Evolutionary conservation across 2,329 filamentous ascomycete genomes (phyloP), one percentile per base, ranked within the genome.

Genomic region (Didymella sp.): DNA sequence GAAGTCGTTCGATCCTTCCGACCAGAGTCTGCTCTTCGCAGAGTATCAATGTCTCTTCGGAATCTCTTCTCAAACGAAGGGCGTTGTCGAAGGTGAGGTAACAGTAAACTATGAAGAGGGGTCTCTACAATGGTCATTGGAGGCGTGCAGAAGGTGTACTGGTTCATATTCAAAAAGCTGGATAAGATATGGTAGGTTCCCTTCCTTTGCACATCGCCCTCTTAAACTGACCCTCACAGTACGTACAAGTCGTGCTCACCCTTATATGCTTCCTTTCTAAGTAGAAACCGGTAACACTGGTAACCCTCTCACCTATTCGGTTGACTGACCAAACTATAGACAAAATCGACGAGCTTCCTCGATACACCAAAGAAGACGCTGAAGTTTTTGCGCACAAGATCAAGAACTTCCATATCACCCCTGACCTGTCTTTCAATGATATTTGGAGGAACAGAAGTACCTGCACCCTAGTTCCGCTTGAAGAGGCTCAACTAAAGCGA

Each of bases 401-500:
- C 41, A 62, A 61, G 11, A 50, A 68, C 27, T 59, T 69, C 19
- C 58, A 63, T 3, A 46, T 77, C 12, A 65, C 62, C 1, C 65
- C 67, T 1, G 58, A 58, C 0, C 7, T 75, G 4, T 68, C 51
- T 0, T 78, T 80, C 50, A 62, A 66, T 0, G 68, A 78, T 4
- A 27, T 80, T 1, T 78, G 72, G 70, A 61, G 70, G 9, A 61
- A 55, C 4, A 56, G 65, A 6, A 58, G 28, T 7, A 61, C 51
- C 6, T 67, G 44, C 28, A 67, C 56, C 27, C 60, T 73, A 17
- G 66, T 74, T 2, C 53, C 66, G 44, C 46, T 75, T 8, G 69
- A 77, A 41, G 77, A 79, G 54, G 73, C 73, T 46, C 71, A 77
- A 1, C 71, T 77, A 19, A 61, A 74, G 15, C 65, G 70, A 13